Evolutionary conservation across 179 eudicot genomes (phyloP), one percentile per base, ranked within the genome.

Genomic region (Spinacia oleracea): DNA sequence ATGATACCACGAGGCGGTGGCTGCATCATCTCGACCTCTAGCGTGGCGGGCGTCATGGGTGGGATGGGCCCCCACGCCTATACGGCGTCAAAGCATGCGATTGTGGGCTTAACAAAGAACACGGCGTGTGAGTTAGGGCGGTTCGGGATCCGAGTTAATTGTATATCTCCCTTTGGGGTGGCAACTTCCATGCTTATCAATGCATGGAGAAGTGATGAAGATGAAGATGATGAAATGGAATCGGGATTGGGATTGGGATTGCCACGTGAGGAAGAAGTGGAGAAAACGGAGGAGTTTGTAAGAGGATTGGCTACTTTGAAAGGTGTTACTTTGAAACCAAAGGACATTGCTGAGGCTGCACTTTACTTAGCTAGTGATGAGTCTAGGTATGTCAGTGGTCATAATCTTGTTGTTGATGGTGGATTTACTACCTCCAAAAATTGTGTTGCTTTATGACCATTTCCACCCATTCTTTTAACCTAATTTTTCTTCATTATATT

Each of bases 321-420:
- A 51, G 86, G 83, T 5, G 78, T 53, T 21, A 78, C 70, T 40
- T 79, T 81, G 51, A 82, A 43, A 27, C 50, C 78, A 43, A 76
- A 86, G 53, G 88, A 86, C 58, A 65, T 86, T 8, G 88, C 88
- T 11, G 84, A 86, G 74, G 85, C 86, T 5, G 86, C 88, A 18
- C 82, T 86, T 56, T 86, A 80, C 29, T 80, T 86, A 25, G 88
- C 79, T 14, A 86, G 85, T 55, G 88, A 86, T 35, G 88, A 86
- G 31, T 86, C 88, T 1, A 86, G 76, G 68, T 83, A 74, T 50
- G 76, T 85, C 23, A 85, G 81, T 65, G 85, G 85, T 15, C 85
- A 79, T 79, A 83, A 83, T 31, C 85, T 83, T 76, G 85, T 83
- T 5, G 63, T 84, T 23, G 86, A 84, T 74, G 84, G 86, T 70